Conservation (phyloP, 2,329 filamentous ascomycete species). For the Diaporthe citri region DNA sequence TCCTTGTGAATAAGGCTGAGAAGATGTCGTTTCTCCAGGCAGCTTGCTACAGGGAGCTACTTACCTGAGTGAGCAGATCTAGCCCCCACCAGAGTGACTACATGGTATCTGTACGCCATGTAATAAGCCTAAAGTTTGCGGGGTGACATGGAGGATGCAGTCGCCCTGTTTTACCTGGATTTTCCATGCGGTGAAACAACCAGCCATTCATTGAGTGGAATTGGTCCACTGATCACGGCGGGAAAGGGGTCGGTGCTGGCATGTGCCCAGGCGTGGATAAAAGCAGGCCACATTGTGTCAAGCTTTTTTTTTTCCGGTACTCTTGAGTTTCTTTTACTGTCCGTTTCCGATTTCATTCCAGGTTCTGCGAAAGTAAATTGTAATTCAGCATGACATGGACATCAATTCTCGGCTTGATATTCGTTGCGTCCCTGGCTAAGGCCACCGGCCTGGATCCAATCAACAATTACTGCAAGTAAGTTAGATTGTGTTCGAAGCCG, state of each 20-base stretch:
- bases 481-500: neutral
- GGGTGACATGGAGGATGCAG: neutral
- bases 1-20: neutral
- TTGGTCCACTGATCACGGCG: neutral
- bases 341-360: neutral
- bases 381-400: neutral
- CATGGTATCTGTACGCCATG: neutral
- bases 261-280: neutral
- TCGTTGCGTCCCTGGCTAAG: neutral
- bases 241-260: neutral
- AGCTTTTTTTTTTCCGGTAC: neutral
- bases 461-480: constrained; percentile 2
- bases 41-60: neutral
- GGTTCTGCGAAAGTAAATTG: neutral
- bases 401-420: neutral
- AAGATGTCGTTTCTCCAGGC: neutral
- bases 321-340: neutral
- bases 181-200: neutral
- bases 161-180: neutral
- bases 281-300: neutral
- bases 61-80: neutral
- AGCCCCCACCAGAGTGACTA: neutral
- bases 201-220: neutral
- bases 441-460: neutral
- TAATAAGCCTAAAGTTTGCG: neutral